phyloP scores from a whole-genome alignment of 768 basidiomycete species.

The Lactifluus rugatus region DNA sequence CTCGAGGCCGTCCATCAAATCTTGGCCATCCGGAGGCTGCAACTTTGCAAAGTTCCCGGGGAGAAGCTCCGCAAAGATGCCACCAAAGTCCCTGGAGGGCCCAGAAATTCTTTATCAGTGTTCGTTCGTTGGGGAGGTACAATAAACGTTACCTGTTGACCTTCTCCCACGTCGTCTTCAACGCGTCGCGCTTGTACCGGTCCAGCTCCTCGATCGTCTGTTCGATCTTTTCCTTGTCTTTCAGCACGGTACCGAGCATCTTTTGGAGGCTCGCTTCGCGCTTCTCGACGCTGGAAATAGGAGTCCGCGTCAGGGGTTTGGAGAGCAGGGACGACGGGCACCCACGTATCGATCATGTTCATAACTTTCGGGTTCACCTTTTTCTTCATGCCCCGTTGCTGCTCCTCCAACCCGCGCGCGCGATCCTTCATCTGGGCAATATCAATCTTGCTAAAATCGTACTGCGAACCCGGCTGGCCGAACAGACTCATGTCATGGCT shows the following conservation, averaged over 20 bases:
- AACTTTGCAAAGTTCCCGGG: constrained; percentile 96
- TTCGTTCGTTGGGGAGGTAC: background rate
- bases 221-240: constrained; percentile 93
- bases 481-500: constrained; percentile 38
- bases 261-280: constrained; percentile 78
- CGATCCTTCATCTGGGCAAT: constrained; percentile 49
- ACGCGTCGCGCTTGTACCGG: constrained; percentile 85
- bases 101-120: background rate
- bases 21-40: constrained; percentile 86
- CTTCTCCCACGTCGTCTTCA: constrained; percentile 93
- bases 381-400: constrained; percentile 84
- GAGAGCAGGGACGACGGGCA: background rate
- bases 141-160: constrained; percentile 60
- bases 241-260: constrained; percentile 79
- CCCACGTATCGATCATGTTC: constrained; percentile 90
- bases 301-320: background rate
- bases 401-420: constrained; percentile 62
- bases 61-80: constrained; percentile 89
- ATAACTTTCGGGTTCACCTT: constrained; percentile 94
- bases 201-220: constrained; percentile 89
- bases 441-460: constrained; percentile 67
- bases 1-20: constrained; percentile 90
- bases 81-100: constrained; percentile 75
- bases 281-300: constrained; percentile 74
- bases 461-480: constrained; percentile 69